Conservation (phyloP, 306 rosid genomes). For the Corylus avellana region DNA sequence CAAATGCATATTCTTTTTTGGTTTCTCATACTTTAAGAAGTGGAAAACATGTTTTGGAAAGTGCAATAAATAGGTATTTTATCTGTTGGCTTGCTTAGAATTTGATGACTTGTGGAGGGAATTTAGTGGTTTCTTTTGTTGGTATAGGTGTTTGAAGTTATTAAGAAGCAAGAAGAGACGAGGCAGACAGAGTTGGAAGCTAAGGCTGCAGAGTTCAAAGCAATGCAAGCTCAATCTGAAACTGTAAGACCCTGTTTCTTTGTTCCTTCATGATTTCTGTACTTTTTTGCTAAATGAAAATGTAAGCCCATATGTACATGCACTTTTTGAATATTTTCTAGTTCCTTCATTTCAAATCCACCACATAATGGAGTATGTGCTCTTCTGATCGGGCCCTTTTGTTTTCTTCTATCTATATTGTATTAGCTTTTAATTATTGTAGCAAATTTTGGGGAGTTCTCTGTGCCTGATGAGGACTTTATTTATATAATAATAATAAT, state of each 20-base stretch:
- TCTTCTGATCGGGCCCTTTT: neutral
- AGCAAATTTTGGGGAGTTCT: neutral
- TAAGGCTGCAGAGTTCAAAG: constrained; percentile 72
- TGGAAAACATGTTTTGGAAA: neutral
- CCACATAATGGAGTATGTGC: neutral
- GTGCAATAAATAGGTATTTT: neutral
- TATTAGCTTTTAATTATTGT: neutral
- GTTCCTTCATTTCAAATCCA: neutral
- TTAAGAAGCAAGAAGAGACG: constrained; percentile 81
- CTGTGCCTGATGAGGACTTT: neutral
- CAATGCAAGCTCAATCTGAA: constrained; percentile 76
- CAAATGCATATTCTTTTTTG: neutral
- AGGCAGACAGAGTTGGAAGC: constrained; percentile 64
- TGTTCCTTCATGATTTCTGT: neutral
- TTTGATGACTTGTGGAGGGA: neutral
- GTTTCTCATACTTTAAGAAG: neutral
- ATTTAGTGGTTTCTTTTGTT: neutral
- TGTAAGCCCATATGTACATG: neutral
- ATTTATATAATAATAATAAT: neutral
- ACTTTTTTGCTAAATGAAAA: neutral
- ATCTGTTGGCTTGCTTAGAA: neutral
- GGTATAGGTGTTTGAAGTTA: constrained; percentile 59
- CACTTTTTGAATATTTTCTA: neutral
- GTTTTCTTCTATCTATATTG: neutral
- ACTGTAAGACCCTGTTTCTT: constrained; percentile 47